Evolutionary conservation across 1,284 basidiomycete species (phyloP), one percentile per base, ranked within the genome.

Genomic region (Marasmius tenuissimus): DNA sequence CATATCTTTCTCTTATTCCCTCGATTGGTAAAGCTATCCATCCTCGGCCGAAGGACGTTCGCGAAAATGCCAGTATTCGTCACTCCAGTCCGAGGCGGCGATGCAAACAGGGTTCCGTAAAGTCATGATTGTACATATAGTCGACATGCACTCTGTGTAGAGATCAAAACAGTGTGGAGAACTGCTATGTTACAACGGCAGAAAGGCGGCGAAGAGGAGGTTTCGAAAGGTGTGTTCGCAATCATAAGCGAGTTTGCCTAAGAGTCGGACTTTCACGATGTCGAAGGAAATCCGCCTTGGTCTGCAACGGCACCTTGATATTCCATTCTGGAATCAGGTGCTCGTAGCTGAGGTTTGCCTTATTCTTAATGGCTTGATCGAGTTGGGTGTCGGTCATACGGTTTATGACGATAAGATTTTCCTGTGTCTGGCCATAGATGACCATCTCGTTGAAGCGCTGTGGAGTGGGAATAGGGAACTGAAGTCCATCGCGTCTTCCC

Each of bases 361-460:
- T 16, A 33, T 27, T 35, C 51, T n/a, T 53, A 20, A 53, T 56
- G 1, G 33, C 54, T 37, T 38, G 33, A 3, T 56, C 18, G 11
- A 56, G 54, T 27, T 56, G 16, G 20, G 33, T 8, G 54, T 56
- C 54, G 4, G 54, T 37, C 27, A 56, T 56, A 22, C 54, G 33
- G 8, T 40, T 39, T n/a, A 45, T 39, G n/a, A 59, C n/a, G 51
- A 65, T 49, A 34, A 63, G 55, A 18, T 9, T 50, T 18, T 65
- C 63, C 54, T 65, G 63, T 18, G 63, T 55, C 35, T 65, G 58
- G 16, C 61, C 22, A 47, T 63, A 63, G 40, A 65, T 49, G 42
- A 65, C 63, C 58, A 65, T 60, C 54, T 65, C 63, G 54, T 65
- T 65, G 20, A 37, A 65, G 16, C 63, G 58, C 16, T 34, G n/a